Evolutionary conservation across 805 yeast species (phyloP), one percentile per base, ranked within the genome.

Genomic region (Saccharomycopsis babjevae): DNA sequence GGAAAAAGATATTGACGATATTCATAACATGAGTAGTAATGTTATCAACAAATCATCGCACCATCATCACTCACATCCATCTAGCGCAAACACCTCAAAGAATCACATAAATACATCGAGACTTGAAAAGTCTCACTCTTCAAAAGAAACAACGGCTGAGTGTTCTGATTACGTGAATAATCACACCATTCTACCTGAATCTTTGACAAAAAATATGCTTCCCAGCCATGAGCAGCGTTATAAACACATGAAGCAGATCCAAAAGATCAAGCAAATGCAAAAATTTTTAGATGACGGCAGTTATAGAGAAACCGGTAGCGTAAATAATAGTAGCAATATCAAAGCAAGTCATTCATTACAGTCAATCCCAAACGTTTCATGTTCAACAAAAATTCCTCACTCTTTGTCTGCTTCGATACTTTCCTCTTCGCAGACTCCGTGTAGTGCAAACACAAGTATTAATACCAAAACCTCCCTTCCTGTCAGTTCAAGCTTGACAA

Each of bases 201-300:
- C 58, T 22, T 39, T 56, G 22, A 36, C 43, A 38, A 39, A 30
- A 28, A 10, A 18, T 11, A n/a, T 20, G 5, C 39, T 55, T 34
- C 56, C 56, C 28, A 46, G 18, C 6, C 39, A 38, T 22, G 65
- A 63, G 32, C 39, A 54, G 34, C 65, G 61, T 34, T 61, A 61
- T 32, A 62, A 59, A 50, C 64, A 61, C 28, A 50, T 63, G 13
- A 56, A 60, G 20, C 61, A 63, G 36, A 20, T 63, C 8, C 65
- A 63, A 36, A 64, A 63, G 61, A 30, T 60, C 13, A 57, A 59
- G 22, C 64, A 61, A 16, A 34, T 62, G 52, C 64, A 62, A 50
- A 38, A 13, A 16, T 46, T 46, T 46, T 46, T 46, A 10, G 52
- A 46, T 46, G 42, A 36, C 13, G 56, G 39, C 1, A 46, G 32